Percentiles rank a stretch among this genome's conserved stretches.
These are phyloP conservation scores for Harringtonia lauricola DNA, from an alignment of 2,329 filamentous ascomycete genomes.

Conservation along the genomic window DNA sequence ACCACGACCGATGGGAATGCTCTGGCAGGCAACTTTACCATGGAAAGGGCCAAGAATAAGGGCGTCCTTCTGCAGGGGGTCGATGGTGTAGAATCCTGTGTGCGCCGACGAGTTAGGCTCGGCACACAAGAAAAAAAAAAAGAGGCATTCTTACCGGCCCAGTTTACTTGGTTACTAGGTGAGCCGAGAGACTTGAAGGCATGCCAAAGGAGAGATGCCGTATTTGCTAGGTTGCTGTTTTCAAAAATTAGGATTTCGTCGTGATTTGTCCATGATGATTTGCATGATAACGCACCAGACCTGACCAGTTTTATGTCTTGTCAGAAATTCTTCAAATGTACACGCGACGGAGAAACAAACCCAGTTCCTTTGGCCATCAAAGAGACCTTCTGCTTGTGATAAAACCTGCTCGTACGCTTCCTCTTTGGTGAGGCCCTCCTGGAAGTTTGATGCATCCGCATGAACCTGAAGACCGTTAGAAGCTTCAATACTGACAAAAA, in stretches of 20 bases:
- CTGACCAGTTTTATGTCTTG: background rate
- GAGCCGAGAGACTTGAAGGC: conserved; percentile 60
- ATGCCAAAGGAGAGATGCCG: conserved; percentile 68
- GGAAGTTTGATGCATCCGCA: conserved; percentile 69
- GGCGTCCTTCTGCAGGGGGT: conserved; percentile 27
- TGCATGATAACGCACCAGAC: background rate
- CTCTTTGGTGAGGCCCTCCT: conserved; percentile 52
- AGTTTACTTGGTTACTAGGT: conserved; percentile 61
- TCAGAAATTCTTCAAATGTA: too few species aligned
- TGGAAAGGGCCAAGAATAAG: conserved; percentile 73
- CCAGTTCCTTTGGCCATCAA: conserved; percentile 70
- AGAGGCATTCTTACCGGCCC: conserved; percentile 45
- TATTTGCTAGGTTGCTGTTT: conserved; percentile 62
- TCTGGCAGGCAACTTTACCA: conserved; percentile 71
- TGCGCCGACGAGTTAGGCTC: background rate
- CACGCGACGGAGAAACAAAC: too few species aligned
- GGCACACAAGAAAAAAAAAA: background rate
- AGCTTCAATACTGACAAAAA: too few species aligned
- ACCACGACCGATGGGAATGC: conserved; percentile 59
- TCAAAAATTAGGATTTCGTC: too few species aligned
- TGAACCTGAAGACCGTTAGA: conserved; percentile 45
- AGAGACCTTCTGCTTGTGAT: conserved; percentile 56
- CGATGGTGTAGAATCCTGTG: conserved; percentile 68
- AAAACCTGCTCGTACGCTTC: conserved; percentile 67
- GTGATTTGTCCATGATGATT: too few species aligned